phyloP scores from a whole-genome alignment of 2,329 filamentous ascomycete genomes.

The Chaetomium olivaceum region DNA sequence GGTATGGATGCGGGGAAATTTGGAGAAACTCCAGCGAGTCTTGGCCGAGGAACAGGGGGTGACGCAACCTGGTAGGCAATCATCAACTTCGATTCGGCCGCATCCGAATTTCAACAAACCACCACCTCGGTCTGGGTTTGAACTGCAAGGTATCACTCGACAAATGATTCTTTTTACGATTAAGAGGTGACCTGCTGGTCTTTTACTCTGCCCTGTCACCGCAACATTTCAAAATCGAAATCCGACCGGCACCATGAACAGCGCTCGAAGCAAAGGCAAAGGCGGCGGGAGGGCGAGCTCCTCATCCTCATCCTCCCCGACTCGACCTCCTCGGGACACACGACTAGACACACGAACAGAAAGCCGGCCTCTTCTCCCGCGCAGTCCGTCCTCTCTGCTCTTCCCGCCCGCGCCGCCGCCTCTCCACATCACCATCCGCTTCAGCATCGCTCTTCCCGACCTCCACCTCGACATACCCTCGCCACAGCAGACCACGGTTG shows the following conservation, averaged over 20 bases:
- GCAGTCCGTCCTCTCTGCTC: conserved; percentile 21
- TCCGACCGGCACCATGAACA: conserved; percentile 8
- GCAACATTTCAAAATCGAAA: not conserved
- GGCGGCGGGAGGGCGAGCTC: conserved; percentile 16
- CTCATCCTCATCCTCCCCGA: conserved; percentile 22
- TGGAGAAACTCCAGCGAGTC: not conserved
- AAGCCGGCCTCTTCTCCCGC: conserved; percentile 16
- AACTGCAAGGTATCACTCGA: not conserved
- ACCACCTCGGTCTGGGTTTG: not conserved
- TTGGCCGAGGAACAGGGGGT: not conserved
- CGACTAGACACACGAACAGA: conserved; percentile 1
- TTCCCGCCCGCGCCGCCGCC: conserved; percentile 39
- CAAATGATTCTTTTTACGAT: not conserved
- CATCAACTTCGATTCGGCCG: not conserved
- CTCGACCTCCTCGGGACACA: conserved; percentile 7
- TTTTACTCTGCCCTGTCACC: not conserved
- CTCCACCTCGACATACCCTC: conserved; percentile 73
- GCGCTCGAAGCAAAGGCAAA: conserved; percentile 16
- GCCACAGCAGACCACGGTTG: conserved; percentile 69
- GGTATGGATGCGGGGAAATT: not conserved
- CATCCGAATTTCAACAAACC: not conserved
- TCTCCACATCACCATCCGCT: conserved; percentile 83
- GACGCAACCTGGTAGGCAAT: not conserved
- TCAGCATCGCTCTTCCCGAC: conserved; percentile 82
- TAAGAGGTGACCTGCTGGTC: not conserved